Evolutionary conservation across 441 rosid species (phyloP), one percentile per base, ranked within the genome.

Genomic region (Gossypium trilobum): DNA sequence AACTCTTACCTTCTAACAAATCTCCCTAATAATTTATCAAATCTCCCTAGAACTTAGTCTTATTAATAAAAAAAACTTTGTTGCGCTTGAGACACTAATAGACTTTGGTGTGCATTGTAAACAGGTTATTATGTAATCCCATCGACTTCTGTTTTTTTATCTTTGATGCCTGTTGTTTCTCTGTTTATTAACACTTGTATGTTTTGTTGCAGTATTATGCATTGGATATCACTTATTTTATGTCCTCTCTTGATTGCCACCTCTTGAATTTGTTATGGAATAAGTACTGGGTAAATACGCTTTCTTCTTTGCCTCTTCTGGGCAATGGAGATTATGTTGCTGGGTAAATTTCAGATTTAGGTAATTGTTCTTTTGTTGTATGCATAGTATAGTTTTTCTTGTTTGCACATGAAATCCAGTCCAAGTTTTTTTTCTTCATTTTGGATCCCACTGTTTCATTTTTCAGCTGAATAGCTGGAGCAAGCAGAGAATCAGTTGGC

Each of bases 321-420:
- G 96, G 96, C 55, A 95, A 91, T 78, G 97, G 99, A 68, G 98
- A 95, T 87, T 95, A 91, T 62, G 96, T 91, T 74, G 99, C 99
- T 0, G 99, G 98, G 57, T 97, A 95, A 81, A 89, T 95, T 78
- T 95, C 96, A 19, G 99, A 95, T 84, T 85, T 95, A 85, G 99
- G 99, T 92, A 86, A 83, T 55, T 63, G 76, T 42, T 17, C 42
- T 44, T 58, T 59, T n/a, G 13, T 39, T 4, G 5, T 56, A 7
- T 68, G 62, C 4, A 17, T 52, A 67, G 54, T n/a, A 48, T n/a
- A n/a, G 16, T 48, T 29, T 46, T 33, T 54, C 6, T n/a, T 69
- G 44, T 60, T 44, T 61, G 19, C 17, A 0, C 33, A 7, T 19
- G 19, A 64, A 19, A 68, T 46, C 44, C 22, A 2, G 27, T 19